phyloP scores from a whole-genome alignment of 2,329 filamentous ascomycete genomes.

The Simplicillium sp. region DNA sequence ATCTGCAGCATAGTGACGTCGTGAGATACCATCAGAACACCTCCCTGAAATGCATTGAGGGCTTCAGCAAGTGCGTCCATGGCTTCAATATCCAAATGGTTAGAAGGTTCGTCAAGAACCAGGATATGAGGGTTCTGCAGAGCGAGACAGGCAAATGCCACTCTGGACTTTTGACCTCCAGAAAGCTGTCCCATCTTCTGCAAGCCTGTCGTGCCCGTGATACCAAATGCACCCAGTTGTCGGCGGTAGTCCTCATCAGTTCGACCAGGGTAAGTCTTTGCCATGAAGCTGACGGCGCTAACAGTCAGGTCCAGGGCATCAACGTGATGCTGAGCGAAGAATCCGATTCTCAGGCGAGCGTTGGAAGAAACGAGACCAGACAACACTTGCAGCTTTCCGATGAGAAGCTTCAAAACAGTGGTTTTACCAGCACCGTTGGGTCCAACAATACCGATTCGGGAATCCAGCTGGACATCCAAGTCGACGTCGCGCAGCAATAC shows the following conservation, averaged over 20 bases:
- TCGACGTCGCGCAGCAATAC: conserved; percentile 79
- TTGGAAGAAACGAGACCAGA: conserved; percentile 80
- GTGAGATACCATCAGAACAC: conserved; percentile 97
- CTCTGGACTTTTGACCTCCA: conserved; percentile 95
- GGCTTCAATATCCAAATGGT: conserved; percentile 97
- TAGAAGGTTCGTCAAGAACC: conserved; percentile 95
- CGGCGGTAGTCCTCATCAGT: conserved; percentile 95
- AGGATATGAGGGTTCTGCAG: conserved; percentile 93
- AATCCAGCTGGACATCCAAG: conserved; percentile 94
- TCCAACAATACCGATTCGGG: conserved; percentile 96
- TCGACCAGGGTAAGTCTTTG: conserved; percentile 79
- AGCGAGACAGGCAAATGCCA: conserved; percentile 93
- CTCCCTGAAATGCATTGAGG: conserved; percentile 78
- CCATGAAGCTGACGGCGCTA: conserved; percentile 93
- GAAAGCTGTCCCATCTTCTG: conserved; percentile 94
- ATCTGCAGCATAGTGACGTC: conserved; percentile 98
- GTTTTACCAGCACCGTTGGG: conserved; percentile 99
- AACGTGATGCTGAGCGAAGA: conserved; percentile 98
- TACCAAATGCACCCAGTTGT: conserved; percentile 81
- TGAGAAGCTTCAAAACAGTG: conserved; percentile 95
- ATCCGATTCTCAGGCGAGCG: conserved; percentile 81
- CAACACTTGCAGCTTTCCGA: conserved; percentile 69
- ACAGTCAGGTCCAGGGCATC: conserved; percentile 85
- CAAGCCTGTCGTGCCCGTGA: conserved; percentile 89
- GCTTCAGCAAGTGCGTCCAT: conserved; percentile 92